Evolutionary conservation across 371 early-diverging fungal genomes (phyloP), one percentile per base, ranked within the genome.

Genomic region (Actinomucor elegans): DNA sequence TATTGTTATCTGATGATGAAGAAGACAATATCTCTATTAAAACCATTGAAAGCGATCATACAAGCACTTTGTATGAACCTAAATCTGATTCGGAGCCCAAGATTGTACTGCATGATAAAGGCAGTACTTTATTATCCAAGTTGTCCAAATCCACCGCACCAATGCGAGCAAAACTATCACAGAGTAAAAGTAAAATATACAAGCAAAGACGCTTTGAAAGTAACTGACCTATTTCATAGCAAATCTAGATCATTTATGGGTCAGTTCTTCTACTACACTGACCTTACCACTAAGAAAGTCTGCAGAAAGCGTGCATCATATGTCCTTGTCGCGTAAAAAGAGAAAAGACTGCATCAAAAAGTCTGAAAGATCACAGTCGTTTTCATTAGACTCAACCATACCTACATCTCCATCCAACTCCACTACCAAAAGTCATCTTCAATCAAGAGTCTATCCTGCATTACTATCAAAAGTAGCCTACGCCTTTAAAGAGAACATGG

Each of bases 401-500:
- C 12, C 44, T 17, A 46, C 24, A 11, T 37, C 52, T 24, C n/a
- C 48, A 15, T 6, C 46, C 37, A 17, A 23, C 23, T 12, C 49
- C 32, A 28, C 9, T 21, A n/a, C 62, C 48, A 37, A 40, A 46
- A 55, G 29, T 24, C n/a, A 33, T 29, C 64, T 60, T 15, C 73
- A 75, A 36, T 71, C 72, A 44, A 21, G 10, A 31, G 32, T 90
- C 34, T 87, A 94, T 54, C 90, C 93, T 4, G 94, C 94, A 1
- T 66, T 94, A 52, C 77, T 94, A 9, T 91, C 92, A 3, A 75
- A 87, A 33, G 89, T 93, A 10, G 91, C 93, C 2, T 67, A 73
- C 15, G 81, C 84, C 3, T 92, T 96, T 62, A 79, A 81, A 26
- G 76, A 75, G 31, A 63, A 75, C 8, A 67, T 79, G 15, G 69